These are phyloP conservation scores for Cytospora piceae DNA, from an alignment of 2,329 filamentous ascomycete genomes.

Conservation along the genomic window DNA sequence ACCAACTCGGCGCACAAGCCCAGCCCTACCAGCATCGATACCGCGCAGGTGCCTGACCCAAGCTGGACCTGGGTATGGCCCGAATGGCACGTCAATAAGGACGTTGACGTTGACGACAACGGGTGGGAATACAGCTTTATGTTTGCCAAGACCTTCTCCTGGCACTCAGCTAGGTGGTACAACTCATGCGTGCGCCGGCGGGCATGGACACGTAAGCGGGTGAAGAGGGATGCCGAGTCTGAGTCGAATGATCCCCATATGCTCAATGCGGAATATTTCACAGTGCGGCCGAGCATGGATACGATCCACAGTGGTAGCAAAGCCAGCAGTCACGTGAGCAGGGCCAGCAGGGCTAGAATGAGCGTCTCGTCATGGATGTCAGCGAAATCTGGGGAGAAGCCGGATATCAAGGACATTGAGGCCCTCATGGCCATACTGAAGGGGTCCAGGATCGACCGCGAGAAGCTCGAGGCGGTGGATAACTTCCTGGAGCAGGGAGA, in stretches of 20 bases:
- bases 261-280: slow-evolving; percentile 79
- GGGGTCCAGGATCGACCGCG: slow-evolving; percentile 76
- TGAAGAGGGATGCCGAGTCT: slow-evolving; percentile 59
- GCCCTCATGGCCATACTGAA: slow-evolving; percentile 72
- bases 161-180: slow-evolving; percentile 92
- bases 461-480: slow-evolving; percentile 83
- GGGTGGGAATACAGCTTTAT: slow-evolving; percentile 97
- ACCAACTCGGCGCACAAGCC: slow-evolving; percentile 69
- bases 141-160: slow-evolving; percentile 74
- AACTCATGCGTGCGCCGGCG: slow-evolving; percentile 92
- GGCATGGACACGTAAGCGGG: slow-evolving; percentile 82
- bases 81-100: slow-evolving; percentile 69
- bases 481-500: slow-evolving; percentile 79
- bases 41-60: slow-evolving; percentile 90
- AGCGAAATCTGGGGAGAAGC: slow-evolving; percentile 51
- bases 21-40: slow-evolving; percentile 71
- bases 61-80: slow-evolving; percentile 88
- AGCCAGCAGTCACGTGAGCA: slow-evolving; percentile 37
- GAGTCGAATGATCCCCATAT: slow-evolving; percentile 61
- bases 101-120: slow-evolving; percentile 81
- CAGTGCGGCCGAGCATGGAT: slow-evolving; percentile 63
- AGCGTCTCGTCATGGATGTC: slow-evolving; percentile 36
- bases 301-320: slow-evolving; percentile 47
- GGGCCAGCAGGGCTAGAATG: slow-evolving; percentile 41
- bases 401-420: slow-evolving; percentile 64